These are phyloP conservation scores for Penicillium egyptiacum DNA, from an alignment of 495 filamentous ascomycete genomes.

Conservation along the genomic window DNA sequence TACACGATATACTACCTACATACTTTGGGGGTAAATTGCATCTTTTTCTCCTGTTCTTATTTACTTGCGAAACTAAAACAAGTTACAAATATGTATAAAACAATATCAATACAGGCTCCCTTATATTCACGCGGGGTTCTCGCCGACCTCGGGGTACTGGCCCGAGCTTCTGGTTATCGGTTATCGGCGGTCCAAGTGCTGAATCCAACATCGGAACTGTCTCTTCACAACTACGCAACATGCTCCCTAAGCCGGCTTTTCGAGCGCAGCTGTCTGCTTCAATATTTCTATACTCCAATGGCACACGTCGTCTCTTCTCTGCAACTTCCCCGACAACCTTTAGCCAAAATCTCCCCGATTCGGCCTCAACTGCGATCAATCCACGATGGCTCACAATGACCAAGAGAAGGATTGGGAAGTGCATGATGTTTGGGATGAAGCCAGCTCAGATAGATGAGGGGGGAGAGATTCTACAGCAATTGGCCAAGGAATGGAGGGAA, in stretches of 20 bases:
- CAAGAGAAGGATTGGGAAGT: constrained; percentile 73
- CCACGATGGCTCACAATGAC: constrained; percentile 76
- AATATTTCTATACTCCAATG: neutral
- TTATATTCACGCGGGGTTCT: constrained; percentile 23
- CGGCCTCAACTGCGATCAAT: constrained; percentile 30
- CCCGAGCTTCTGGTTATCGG: constrained; percentile 25
- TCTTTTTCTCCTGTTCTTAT: too few species aligned
- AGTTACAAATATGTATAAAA: neutral
- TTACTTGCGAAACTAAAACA: neutral
- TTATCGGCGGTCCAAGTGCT: constrained; percentile 9
- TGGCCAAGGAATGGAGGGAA: constrained; percentile 75
- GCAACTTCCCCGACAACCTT: constrained; percentile 15
- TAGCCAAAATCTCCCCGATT: constrained; percentile 14
- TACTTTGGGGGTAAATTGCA: neutral
- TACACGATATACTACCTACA: neutral
- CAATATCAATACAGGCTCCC: neutral
- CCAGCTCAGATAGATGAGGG: constrained; percentile 60
- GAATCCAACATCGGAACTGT: neutral
- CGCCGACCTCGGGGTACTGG: constrained; percentile 17
- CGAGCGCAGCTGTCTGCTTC: constrained; percentile 22
- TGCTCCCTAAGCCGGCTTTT: constrained; percentile 23
- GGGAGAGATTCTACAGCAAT: constrained; percentile 56
- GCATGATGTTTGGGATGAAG: constrained; percentile 75
- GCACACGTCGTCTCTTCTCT: constrained; percentile 25
- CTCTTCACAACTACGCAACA: constrained; percentile 14